Base-by-base conservation (phyloP, 2,329 filamentous ascomycete species). In the Proliferodiscus dingleyae region DNA sequence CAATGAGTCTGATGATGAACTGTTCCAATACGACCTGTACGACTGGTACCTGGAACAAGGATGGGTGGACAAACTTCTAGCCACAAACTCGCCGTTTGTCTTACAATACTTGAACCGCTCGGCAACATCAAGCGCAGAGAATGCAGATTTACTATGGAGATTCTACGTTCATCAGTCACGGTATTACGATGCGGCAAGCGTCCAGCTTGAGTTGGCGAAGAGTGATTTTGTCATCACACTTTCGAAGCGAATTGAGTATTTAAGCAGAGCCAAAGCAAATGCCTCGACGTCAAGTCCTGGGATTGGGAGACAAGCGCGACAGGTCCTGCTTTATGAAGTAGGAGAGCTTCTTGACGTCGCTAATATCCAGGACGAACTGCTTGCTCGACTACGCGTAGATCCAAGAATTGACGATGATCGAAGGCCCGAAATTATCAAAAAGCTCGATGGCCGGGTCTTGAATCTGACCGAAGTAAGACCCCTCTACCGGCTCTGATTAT, bases 21-120 rank as follows among this genome's bases (percentile, higher is more conserved):
- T 96, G 4, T 98, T 98, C 71, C 85, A 97, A 64, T 94, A 88
- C 50, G 89, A 88, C 59, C 75, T 98, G n/a, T 98, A 96, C 64
- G 90, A 96, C 60, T 98, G 93, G 91, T 98, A 98, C 66, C 82
- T 97, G 55, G 69, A 77, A 43, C 83, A 90, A 63, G 85, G 86
- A 15, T 90, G 87, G 81, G 85, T 81, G 8, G 89, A 96, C 52
- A 84, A 89, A 11, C 77, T 98, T 22, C 78, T 98, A 26, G 81
- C 85, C 28, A 89, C 93, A 41, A 80, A 90, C 46, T 95, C 90
- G 4, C 80, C 84, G 0, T 90, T 89, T 59, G 89, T 97, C 21
- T 78, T 94, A 33, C 86, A 83, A 2, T 98, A 95, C 64, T 78
- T 98, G 2, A 75, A 87, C 60, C 82, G 85, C 43, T 83, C 89